A percentile compares a stretch with the other conserved stretches of the same genome.
phyloP scores from a whole-genome alignment of 2,329 filamentous ascomycete genomes.

The Samsoniella hepiali region DNA sequence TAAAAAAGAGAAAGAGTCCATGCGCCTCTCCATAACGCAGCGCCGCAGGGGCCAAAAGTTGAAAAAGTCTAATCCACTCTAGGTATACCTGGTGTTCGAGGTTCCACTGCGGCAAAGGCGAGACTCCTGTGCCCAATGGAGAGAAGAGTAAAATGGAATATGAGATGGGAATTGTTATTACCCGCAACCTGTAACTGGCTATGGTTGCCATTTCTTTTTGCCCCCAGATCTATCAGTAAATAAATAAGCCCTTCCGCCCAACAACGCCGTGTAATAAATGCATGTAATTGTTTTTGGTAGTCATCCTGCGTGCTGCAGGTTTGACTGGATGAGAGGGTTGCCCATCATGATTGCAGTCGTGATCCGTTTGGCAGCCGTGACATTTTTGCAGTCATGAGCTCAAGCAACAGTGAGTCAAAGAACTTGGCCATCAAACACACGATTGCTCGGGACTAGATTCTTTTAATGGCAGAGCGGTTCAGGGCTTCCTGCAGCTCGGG shows the following conservation, averaged over 20 bases:
- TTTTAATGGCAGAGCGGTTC: slow-evolving; percentile 70
- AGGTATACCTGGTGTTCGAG: background rate
- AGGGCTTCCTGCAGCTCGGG: slow-evolving; percentile 89
- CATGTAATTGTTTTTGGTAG: slow-evolving; percentile 11
- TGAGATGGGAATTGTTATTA: slow-evolving; percentile 1
- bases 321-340: background rate
- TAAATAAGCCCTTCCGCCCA: slow-evolving; percentile 7
- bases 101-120: background rate
- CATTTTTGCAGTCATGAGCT: background rate
- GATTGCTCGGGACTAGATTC: slow-evolving; percentile 12
- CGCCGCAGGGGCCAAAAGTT: background rate
- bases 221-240: slow-evolving; percentile 17
- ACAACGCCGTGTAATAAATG: slow-evolving; percentile 16
- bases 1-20: background rate
- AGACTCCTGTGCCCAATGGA: background rate
- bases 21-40: background rate
- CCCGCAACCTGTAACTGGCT: slow-evolving; percentile 8
- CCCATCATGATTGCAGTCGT: background rate
- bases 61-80: slow-evolving; percentile 2
- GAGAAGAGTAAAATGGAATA: background rate
- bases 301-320: background rate
- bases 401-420: background rate
- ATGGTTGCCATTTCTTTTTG: slow-evolving; percentile 6
- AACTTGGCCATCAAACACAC: background rate
- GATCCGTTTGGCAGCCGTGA: background rate